phyloP scores from a whole-genome alignment of 106 monocot genomes.

The Platanthera zijinensis region DNA sequence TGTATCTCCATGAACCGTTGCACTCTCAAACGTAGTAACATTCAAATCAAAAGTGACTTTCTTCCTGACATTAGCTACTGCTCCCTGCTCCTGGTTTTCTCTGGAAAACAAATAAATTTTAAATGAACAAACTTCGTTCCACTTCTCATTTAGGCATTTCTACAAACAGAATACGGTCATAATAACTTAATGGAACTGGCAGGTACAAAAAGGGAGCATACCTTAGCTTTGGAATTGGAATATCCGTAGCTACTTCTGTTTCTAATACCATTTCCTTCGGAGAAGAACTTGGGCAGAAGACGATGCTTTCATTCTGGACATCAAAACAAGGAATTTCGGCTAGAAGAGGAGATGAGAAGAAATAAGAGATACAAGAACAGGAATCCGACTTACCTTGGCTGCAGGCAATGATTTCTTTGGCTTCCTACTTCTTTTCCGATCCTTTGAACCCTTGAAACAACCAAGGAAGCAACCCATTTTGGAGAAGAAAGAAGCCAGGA shows the following conservation, averaged over 20 bases:
- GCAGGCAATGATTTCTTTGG: not conserved
- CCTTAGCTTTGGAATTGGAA: slow-evolving; percentile 19
- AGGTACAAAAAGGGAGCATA: not conserved
- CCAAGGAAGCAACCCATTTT: slow-evolving; percentile 12
- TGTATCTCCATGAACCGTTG: not conserved
- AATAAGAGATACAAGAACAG: not conserved
- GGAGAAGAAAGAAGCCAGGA: not conserved
- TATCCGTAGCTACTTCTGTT: not conserved
- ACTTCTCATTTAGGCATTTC: not conserved
- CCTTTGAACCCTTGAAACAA: slow-evolving; percentile 6
- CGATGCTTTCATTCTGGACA: not conserved
- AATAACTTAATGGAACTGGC: not conserved
- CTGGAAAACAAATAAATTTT: slow-evolving; percentile 10
- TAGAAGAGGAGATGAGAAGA: not conserved
- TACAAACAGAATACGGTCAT: not conserved
- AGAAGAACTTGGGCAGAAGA: not conserved
- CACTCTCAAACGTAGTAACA: slow-evolving; percentile 41
- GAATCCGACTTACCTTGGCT: not conserved
- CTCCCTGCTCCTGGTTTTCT: slow-evolving; percentile 19
- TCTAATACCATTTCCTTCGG: slow-evolving; percentile 2
- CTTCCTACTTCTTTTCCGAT: not conserved
- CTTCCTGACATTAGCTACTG: slow-evolving; percentile 35
- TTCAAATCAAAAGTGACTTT: slow-evolving; percentile 84
- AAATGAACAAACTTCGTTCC: not conserved
- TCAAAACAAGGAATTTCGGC: not conserved